Base-by-base conservation (phyloP, 2,329 filamentous ascomycete genomes). In the Phoma sp. region DNA sequence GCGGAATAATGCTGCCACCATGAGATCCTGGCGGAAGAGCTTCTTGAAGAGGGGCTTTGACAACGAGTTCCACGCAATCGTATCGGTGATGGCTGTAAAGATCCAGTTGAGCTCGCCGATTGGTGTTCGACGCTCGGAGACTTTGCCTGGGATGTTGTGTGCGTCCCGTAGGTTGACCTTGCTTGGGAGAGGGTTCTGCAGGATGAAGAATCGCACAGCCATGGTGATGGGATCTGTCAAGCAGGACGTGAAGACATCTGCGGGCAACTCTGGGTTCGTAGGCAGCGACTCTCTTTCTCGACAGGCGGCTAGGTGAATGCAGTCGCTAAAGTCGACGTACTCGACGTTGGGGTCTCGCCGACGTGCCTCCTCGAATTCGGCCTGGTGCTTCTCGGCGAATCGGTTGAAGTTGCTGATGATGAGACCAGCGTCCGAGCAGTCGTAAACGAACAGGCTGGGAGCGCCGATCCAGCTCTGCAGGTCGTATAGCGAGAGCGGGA, bases 51-150 rank as follows among this genome's bases (percentile, higher is more conserved):
- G 80, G 17, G 92, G 86, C 38, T 93, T 89, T 3, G 93, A 91
- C 4, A 99, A 79, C 5, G 92, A 96, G 26, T 96, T 98, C 95
- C 95, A 99, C 0, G 95, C 95, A 67, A 99, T 99, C 1, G 93
- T 98, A 73, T 99, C 95, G 0, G 95, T 99, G 61, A 99, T 98
- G 48, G 95, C 95, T 0, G 95, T 99, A 71, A 99, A 98, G 29
- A 99, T 99, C 95, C 95, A 99, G 70, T 99, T 99, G 12, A 99
- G 81, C 77, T 99, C 95, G 58, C 95, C 95, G 28, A 99, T 83
- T 7, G 95, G 95, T 42, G 95, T 98, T 69, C 95, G 84, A 56
- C 95, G 85, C 76, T 99, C 95, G 70, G 96, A 93, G 34, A 98
- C 84, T 58, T 92, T 88, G 28, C 95, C 95, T 2, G 93, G 93